These are phyloP conservation scores for Begonia fuchsioides DNA, from an alignment of 306 rosid genomes.

Conservation along the genomic window DNA sequence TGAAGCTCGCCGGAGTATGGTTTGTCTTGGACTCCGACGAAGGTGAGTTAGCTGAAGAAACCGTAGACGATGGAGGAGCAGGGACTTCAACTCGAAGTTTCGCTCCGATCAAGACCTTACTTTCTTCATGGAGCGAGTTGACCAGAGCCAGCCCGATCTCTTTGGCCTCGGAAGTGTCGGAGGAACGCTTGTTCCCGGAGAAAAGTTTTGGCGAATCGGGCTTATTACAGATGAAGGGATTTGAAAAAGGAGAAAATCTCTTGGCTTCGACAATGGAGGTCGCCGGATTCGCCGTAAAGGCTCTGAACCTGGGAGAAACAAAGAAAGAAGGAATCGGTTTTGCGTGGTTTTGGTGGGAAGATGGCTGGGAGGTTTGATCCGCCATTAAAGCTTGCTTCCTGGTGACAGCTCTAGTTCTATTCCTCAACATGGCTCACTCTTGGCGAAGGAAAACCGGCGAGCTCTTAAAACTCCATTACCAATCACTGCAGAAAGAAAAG, in stretches of 20 bases:
- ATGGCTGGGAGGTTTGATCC: slow-evolving; percentile 44
- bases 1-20: neutral
- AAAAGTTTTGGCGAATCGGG: slow-evolving; percentile 16
- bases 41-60: slow-evolving; percentile 15
- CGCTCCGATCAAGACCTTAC: slow-evolving; percentile 31
- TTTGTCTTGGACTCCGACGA: slow-evolving; percentile 6
- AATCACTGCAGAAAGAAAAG: too few relatives aligned
- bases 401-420: slow-evolving; percentile 64
- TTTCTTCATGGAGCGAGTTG: slow-evolving; percentile 30
- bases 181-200: slow-evolving; percentile 20
- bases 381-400: slow-evolving; percentile 67
- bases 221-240: slow-evolving; percentile 26
- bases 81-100: slow-evolving; percentile 58
- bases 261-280: slow-evolving; percentile 58
- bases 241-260: slow-evolving; percentile 24
- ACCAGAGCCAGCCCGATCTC: slow-evolving; percentile 61
- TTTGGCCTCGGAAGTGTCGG: slow-evolving; percentile 23
- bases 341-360: slow-evolving; percentile 20
- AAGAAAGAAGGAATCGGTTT: slow-evolving; percentile 34
- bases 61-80: slow-evolving; percentile 8
- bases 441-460: too few relatives aligned
- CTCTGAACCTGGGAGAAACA: slow-evolving; percentile 48
- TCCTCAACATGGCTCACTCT: slow-evolving; percentile 45
- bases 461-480: too few relatives aligned
- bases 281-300: slow-evolving; percentile 27